Percentiles rank a stretch among this genome's conserved stretches.
Conservation (phyloP, 345 rosid genomes). For the Citropsis articulata region DNA sequence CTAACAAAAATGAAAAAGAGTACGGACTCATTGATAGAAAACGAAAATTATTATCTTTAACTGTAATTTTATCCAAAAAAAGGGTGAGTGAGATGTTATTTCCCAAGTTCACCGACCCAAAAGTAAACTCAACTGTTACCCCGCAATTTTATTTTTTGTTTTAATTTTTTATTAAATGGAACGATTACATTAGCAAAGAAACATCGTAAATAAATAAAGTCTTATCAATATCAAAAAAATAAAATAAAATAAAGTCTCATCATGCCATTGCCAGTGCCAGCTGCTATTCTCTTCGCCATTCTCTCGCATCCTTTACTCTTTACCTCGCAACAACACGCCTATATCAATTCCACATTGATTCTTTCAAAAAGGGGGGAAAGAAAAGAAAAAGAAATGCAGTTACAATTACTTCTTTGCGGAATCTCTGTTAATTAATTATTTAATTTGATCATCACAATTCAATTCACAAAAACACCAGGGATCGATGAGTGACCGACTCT, state of each 20-base stretch:
- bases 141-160: no score
- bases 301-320: not conserved
- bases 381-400: no score
- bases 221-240: no score
- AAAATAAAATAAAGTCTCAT: conserved; percentile 2
- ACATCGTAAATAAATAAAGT: not conserved
- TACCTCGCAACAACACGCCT: not conserved
- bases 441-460: conserved; percentile 2
- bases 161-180: no score
- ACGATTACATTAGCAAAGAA: no score
- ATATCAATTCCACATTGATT: not conserved
- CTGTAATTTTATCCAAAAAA: no score
- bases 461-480: not conserved
- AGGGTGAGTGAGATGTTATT: no score
- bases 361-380: not conserved
- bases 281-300: conserved; percentile 3
- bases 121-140: no score
- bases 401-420: not conserved
- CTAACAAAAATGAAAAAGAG: no score
- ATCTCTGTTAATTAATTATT: not conserved
- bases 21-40: no score
- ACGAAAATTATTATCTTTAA: no score
- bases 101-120: no score
- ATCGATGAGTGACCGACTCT: conserved; percentile 47
- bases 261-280: conserved; percentile 8